These are phyloP conservation scores for Chrysoporthe puriensis DNA, from an alignment of 2,329 filamentous ascomycete genomes.

Conservation along the genomic window DNA sequence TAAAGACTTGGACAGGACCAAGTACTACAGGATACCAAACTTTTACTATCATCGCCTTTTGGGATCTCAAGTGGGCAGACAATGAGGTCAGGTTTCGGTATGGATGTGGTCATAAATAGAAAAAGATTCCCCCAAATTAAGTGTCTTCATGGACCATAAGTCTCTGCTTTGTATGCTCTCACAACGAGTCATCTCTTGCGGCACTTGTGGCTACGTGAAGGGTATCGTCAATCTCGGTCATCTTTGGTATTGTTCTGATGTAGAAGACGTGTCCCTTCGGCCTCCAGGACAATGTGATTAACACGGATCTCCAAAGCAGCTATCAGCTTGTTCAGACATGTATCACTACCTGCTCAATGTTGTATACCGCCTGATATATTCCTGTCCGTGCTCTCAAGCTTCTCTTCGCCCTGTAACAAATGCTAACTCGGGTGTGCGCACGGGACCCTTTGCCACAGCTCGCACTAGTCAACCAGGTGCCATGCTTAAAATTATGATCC, in stretches of 20 bases:
- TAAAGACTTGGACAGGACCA: not conserved
- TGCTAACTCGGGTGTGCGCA: too few species aligned
- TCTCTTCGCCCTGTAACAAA: too few species aligned
- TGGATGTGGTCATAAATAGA: conserved; percentile 15
- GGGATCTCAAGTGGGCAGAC: conserved; percentile 13
- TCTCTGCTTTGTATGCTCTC: not conserved
- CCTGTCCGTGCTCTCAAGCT: too few species aligned
- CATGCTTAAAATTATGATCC: too few species aligned
- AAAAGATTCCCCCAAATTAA: conserved; percentile 28
- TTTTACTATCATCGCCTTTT: not conserved
- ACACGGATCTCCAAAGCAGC: too few species aligned
- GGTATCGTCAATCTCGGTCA: not conserved
- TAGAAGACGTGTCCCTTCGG: not conserved
- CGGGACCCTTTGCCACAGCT: too few species aligned
- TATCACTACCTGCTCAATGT: too few species aligned
- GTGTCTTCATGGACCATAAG: not conserved
- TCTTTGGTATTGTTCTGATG: not conserved
- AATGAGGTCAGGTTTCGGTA: not conserved
- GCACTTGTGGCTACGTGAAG: not conserved
- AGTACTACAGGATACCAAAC: conserved; percentile 8
- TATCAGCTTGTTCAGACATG: too few species aligned
- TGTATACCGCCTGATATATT: too few species aligned
- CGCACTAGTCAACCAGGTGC: too few species aligned
- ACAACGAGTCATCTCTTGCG: not conserved
- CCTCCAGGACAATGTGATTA: too few species aligned